Base-by-base conservation (phyloP, 768 basidiomycete species). In the Suillus paluster region DNA sequence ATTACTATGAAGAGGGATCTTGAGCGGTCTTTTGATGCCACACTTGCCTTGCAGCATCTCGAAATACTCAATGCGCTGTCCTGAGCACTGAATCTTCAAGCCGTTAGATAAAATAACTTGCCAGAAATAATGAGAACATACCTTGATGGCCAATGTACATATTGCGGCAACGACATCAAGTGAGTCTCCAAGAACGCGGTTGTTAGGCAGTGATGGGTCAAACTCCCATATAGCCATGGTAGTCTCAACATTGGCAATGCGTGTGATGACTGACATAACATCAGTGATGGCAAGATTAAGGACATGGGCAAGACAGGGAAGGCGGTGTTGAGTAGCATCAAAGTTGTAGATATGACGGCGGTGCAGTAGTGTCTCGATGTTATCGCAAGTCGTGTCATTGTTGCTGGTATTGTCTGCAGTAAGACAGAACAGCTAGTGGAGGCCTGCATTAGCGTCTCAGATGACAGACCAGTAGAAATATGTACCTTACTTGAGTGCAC, bases 171-270 rank as follows among this genome's bases (percentile, higher is more conserved):
- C 67, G 6, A 74, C 73, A 64, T 78, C 70, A 0, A 76, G 63
- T 1, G 69, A 72, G 17, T 70, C 67, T 9, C 66, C 64, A 14
- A 69, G 60, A 11, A 77, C 66, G 14, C 58, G 62, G 55, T 76
- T 75, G 41, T 63, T 63, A 5, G 53, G n/a, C 1, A 63, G 41
- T 0, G 21, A 30, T 0, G 75, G 76, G 36, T 78, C 71, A 63
- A 71, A 77, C 12, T 74, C 71, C 76, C 75, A 78, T 21, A 78
- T 77, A 0, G 75, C 73, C 0, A 60, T 67, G 12, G 66, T 57
- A 4, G 64, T 75, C 55, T 75, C 73, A 8, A 75, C 60, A 2
- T 66, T 67, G 0, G 68, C 70, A 21, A 71, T 69, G 61, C 73
- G 71, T 3, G 73, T 77, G 33, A 77, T 73, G 17, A 67, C 56